Percentiles rank a stretch among this genome's conserved stretches.
phyloP scores from a whole-genome alignment of 352 stramenopile species.

The Aphanomyces stellatus region DNA sequence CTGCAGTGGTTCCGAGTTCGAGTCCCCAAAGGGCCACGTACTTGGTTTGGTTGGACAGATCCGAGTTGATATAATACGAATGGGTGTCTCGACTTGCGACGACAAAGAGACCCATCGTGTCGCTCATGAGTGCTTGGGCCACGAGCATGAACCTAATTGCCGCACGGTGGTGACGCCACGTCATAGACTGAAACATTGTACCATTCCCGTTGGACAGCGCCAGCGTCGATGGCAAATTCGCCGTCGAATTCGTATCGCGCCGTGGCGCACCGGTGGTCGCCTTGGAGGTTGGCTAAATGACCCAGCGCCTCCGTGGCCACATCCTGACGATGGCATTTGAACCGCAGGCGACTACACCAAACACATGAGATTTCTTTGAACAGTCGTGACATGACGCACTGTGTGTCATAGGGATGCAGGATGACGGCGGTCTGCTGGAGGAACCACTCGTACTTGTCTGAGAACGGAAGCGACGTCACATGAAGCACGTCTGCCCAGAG shows the following conservation, averaged over 20 bases:
- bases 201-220: conserved; percentile 70
- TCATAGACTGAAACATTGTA: conserved; percentile 28
- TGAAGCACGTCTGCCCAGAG: conserved; percentile 33
- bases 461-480: conserved; percentile 39
- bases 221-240: conserved; percentile 68
- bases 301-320: conserved; percentile 77
- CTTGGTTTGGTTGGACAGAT: conserved; percentile 29
- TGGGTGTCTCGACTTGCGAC: conserved; percentile 59
- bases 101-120: conserved; percentile 66
- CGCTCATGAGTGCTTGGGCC: conserved; percentile 45
- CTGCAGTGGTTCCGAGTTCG: background rate
- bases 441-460: conserved; percentile 76
- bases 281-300: conserved; percentile 60
- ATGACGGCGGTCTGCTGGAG: conserved; percentile 43
- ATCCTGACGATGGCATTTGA: conserved; percentile 62
- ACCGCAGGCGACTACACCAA: conserved; percentile 61
- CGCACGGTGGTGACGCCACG: background rate
- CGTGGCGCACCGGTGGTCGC: conserved; percentile 62
- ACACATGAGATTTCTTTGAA: conserved; percentile 27
- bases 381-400: conserved; percentile 47
- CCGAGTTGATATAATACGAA: conserved; percentile 48
- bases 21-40: background rate
- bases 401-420: background rate
- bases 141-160: conserved; percentile 44
- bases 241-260: conserved; percentile 80